Evolutionary conservation across 306 rosid genomes (phyloP), one percentile per base, ranked within the genome.

Genomic region (Alnus glutinosa): DNA sequence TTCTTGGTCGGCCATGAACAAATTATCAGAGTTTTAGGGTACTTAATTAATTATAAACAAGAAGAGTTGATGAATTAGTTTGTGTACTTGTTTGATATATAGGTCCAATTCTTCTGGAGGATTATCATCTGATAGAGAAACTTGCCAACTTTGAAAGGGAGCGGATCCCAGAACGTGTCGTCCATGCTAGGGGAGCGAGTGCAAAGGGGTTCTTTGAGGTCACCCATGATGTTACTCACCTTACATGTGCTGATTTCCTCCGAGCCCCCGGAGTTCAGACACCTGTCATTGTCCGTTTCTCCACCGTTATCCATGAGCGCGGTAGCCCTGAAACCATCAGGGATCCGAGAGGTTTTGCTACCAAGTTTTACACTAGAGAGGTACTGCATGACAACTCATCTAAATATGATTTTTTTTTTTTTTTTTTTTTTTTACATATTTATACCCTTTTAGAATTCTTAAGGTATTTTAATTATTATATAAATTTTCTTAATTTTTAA

Each of bases 151-250:
- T 92, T 52, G 97, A 92, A 44, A 83, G 98, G 84, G 98, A 94
- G 70, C 72, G 97, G 52, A 92, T 89, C 78, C 98, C 98, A 49
- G 97, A 94, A 83, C 97, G 97, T 71, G 97, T 94, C 76, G 98
- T 94, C 71, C 98, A 94, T 83, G 98, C 98, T 3, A 92, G 98
- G 86, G 97, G 98, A 79, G 98, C 98, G 16, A 94, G 98, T 88
- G 98, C 97, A 48, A 94, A 94, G 89, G 97, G 98, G 34, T 94
- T 94, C 82, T 94, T 94, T 81, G 97, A 94, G 90, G 97, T 91
- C 82, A 94, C 98, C 63, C 98, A 94, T 79, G 97, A 92, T 75
- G 73, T 94, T 44, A 63, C 98, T 68, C 84, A 90, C 83, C 97
- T 94, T 55, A 54, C 97, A 3, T 92, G 97, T 80, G 98, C 98